These are phyloP conservation scores for Scenedesmus sp. DNA, from an alignment of 163 green algal genomes.

Conservation along the genomic window DNA sequence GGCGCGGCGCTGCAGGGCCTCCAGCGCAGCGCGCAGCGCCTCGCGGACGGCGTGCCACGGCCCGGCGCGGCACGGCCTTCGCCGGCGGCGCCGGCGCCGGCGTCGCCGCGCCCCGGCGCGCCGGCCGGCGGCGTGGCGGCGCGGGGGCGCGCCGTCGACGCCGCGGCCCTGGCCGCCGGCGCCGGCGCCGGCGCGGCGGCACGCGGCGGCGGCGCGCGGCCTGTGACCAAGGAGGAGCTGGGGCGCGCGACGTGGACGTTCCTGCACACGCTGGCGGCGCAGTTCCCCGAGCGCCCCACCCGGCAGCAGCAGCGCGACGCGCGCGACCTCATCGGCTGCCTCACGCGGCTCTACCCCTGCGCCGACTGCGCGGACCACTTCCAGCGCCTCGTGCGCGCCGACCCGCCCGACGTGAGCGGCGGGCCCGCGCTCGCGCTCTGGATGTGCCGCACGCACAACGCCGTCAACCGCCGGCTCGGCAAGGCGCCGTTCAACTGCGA, in stretches of 20 bases:
- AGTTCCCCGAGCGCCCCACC: slow-evolving; percentile 84
- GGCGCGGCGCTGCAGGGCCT: slow-evolving; percentile 34
- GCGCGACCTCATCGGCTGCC: slow-evolving; percentile 63
- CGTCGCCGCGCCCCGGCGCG: too few relatives aligned
- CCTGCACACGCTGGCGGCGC: slow-evolving; percentile 90
- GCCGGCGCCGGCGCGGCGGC: too few relatives aligned
- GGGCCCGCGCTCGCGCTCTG: slow-evolving; percentile 75
- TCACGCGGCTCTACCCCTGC: slow-evolving; percentile 93
- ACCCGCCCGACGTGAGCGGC: slow-evolving; percentile 66
- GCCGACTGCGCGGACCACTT: slow-evolving; percentile 89
- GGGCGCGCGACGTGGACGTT: slow-evolving; percentile 89
- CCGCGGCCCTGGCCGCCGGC: background rate
- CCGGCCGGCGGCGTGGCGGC: too few relatives aligned
- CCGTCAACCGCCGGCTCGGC: slow-evolving; percentile 70
- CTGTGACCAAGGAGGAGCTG: slow-evolving; percentile 67
- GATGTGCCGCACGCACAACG: slow-evolving; percentile 91
- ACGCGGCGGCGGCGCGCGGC: too few relatives aligned
- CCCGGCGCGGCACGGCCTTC: too few relatives aligned
- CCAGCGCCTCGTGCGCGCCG: slow-evolving; percentile 72
- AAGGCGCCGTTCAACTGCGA: slow-evolving; percentile 92
- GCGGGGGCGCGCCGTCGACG: too few relatives aligned
- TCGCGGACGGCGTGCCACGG: slow-evolving; percentile 16
- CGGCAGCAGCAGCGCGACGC: slow-evolving; percentile 82
- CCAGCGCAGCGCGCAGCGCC: slow-evolving; percentile 43
- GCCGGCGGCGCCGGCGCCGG: too few relatives aligned